Conservation (phyloP, 2,329 filamentous ascomycete genomes). For the Aspergillus unguis region DNA sequence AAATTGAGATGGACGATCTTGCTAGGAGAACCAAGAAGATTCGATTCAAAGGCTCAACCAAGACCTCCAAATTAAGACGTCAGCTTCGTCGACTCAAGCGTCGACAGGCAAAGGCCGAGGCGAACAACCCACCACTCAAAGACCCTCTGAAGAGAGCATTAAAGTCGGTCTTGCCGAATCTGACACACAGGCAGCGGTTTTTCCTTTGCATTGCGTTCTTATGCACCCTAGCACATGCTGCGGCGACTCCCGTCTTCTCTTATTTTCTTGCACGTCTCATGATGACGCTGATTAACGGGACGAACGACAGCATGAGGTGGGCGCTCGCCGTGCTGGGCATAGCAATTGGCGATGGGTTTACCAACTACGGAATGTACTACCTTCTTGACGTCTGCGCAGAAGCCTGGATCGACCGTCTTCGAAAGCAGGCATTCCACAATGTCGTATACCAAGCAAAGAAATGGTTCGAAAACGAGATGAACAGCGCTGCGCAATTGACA, state of each 20-base stretch:
- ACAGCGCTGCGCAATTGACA: slow-evolving; percentile 62
- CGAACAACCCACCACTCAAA: neutral
- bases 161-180: slow-evolving; percentile 65
- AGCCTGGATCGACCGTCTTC: slow-evolving; percentile 70
- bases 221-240: slow-evolving; percentile 62
- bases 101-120: neutral
- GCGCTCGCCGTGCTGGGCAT: slow-evolving; percentile 67
- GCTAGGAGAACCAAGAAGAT: neutral
- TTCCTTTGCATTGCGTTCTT: slow-evolving; percentile 60
- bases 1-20: slow-evolving; percentile 1
- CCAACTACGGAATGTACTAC: slow-evolving; percentile 66
- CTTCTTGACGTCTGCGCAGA: slow-evolving; percentile 70
- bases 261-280: slow-evolving; percentile 72
- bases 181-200: slow-evolving; percentile 52
- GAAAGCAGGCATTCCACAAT: slow-evolving; percentile 63
- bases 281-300: slow-evolving; percentile 61
- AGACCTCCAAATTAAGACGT: neutral
- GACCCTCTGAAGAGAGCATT: slow-evolving; percentile 54
- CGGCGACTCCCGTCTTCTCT: slow-evolving; percentile 69
- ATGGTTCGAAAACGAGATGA: slow-evolving; percentile 72
- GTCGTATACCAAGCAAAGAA: slow-evolving; percentile 71
- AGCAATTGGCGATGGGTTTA: slow-evolving; percentile 62
- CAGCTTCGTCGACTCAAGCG: neutral
- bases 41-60: neutral
- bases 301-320: slow-evolving; percentile 58